Percentiles rank a stretch among this genome's conserved stretches.
Conservation (phyloP, 2,329 filamentous ascomycete genomes). For the Dissoconium aciculare region DNA sequence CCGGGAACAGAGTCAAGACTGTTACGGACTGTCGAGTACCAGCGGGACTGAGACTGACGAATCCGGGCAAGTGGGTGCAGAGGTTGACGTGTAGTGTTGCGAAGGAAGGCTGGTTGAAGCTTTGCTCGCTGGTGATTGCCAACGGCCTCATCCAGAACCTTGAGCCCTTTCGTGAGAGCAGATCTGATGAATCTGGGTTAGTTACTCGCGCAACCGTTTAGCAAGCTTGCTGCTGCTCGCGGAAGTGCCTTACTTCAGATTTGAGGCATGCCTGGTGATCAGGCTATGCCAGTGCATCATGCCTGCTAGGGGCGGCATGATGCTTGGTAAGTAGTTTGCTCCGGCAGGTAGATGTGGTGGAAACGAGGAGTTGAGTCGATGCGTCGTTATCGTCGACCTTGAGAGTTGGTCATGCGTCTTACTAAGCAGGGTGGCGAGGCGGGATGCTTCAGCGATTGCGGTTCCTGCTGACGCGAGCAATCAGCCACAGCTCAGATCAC, state of each 20-base stretch:
- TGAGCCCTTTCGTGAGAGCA: conserved; percentile 16
- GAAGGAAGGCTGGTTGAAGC: conserved; percentile 45
- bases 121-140: conserved; percentile 26
- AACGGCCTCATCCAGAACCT: conserved; percentile 16
- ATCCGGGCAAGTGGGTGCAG: conserved; percentile 47
- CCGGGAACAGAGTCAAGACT: conserved; percentile 31
- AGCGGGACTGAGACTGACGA: conserved; percentile 48
- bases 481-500: too few relatives aligned
- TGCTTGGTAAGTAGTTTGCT: conserved; percentile 10
- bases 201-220: not conserved
- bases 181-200: conserved; percentile 8
- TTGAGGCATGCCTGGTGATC: conserved; percentile 21
- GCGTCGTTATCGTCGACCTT: too few relatives aligned
- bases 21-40: conserved; percentile 43
- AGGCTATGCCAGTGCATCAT: conserved; percentile 24
- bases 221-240: too few relatives aligned
- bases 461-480: too few relatives aligned
- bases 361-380: conserved; percentile 5
- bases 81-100: conserved; percentile 42
- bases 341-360: conserved; percentile 6
- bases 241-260: conserved; percentile 17
- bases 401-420: too few relatives aligned
- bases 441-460: too few relatives aligned
- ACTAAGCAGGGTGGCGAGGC: too few relatives aligned
- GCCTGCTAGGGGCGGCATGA: conserved; percentile 25